These are phyloP conservation scores for Fusarium sambucinum DNA, from an alignment of 2,329 filamentous ascomycete species.

Conservation along the genomic window DNA sequence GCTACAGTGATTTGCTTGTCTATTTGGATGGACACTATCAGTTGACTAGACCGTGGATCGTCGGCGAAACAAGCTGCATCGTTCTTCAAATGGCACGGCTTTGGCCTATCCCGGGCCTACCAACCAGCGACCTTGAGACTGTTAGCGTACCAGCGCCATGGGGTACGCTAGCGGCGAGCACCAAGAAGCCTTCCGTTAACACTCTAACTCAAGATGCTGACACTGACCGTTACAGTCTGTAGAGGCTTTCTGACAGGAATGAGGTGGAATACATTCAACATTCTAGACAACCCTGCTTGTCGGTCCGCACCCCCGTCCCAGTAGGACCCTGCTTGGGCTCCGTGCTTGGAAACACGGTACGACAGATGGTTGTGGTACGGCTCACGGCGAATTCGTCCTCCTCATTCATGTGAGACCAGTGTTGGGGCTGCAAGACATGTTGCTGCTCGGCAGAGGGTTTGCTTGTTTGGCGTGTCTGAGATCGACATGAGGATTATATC, in stretches of 20 bases:
- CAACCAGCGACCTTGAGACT: constrained; percentile 39
- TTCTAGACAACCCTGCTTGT: constrained; percentile 28
- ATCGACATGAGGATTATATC: constrained; percentile 29
- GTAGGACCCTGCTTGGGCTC: constrained; percentile 24
- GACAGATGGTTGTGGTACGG: constrained; percentile 35
- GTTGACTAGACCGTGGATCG: constrained; percentile 37
- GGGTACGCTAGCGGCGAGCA: constrained; percentile 37
- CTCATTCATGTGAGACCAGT: constrained; percentile 35
- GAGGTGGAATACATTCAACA: constrained; percentile 34
- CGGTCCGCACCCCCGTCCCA: constrained; percentile 17
- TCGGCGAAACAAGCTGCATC: constrained; percentile 44
- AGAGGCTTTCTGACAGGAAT: constrained; percentile 36
- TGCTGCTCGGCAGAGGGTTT: constrained; percentile 21
- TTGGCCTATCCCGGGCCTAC: constrained; percentile 30
- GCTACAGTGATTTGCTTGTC: constrained; percentile 9
- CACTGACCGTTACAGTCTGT: constrained; percentile 38
- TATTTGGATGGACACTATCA: constrained; percentile 18
- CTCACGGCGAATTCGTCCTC: constrained; percentile 40
- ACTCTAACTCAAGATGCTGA: constrained; percentile 14
- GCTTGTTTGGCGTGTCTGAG: constrained; percentile 37
- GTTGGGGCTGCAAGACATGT: constrained; percentile 18
- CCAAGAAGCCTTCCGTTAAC: constrained; percentile 19
- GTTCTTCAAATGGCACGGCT: constrained; percentile 39
- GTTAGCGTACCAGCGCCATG: constrained; percentile 45
- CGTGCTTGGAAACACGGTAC: constrained; percentile 42